Evolutionary conservation across 176 grass and related monocot genomes (phyloP), one percentile per base, ranked within the genome.

Genomic region (Microstegium vimineum): DNA sequence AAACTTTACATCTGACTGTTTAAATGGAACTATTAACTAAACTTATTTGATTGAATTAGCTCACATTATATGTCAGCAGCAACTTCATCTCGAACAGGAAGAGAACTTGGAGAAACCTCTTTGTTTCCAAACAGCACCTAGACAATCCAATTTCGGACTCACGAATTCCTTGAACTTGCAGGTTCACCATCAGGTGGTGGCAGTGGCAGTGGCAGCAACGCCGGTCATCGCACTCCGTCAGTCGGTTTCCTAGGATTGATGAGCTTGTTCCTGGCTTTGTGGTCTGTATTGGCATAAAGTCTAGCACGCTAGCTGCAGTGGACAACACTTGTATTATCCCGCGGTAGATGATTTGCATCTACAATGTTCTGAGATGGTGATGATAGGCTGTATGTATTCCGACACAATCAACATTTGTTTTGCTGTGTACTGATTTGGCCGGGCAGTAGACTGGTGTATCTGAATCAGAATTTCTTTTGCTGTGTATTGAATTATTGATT

Each of bases 181-280:
- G 37, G 68, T 52, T 82, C 89, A 56, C 70, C 80, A 25, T 66
- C 83, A 74, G 56, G 25, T 69, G 75, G 79, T 36, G 61, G 74
- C 41, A 80, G 25, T 8, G 52, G 23, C 49, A 69, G 74, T 36
- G 61, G 74, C 41, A 80, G 15, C 8, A 90, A 46, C 31, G 18
- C 79, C 0, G 28, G 76, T 75, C 65, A 77, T 76, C 26, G 10
- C 12, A 35, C 76, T 81, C 12, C 66, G 11, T 81, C 62, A 3
- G 5, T 76, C 11, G 20, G 85, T 38, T 27, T 84, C 10, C 54
- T 5, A 16, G 81, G 89, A 27, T 26, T 87, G 63, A 77, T 85
- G 76, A 73, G 64, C 75, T 10, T 87, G 74, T 77, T 81, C 46
- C 43, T 81, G 8, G 64, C 43, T 18, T 80, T 87, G 81, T 91